These are phyloP conservation scores for Cornus florida DNA, from an alignment of 148 eudicot species.

Conservation along the genomic window DNA sequence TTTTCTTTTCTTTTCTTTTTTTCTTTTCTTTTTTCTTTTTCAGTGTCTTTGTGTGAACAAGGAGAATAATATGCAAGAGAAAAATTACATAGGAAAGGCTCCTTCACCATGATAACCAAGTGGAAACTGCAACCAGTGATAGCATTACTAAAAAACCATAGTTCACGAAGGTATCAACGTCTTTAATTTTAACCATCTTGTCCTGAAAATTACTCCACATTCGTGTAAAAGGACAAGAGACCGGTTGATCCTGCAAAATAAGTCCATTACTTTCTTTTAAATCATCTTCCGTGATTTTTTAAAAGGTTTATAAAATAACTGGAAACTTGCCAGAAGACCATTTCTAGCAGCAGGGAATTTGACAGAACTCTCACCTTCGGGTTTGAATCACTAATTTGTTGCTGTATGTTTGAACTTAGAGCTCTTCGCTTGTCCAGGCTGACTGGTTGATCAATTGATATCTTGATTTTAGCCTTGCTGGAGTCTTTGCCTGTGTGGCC, in stretches of 20 bases:
- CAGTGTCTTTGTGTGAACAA: not conserved
- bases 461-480: slow-evolving; percentile 21
- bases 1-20: too few species aligned
- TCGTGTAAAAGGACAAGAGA: slow-evolving; percentile 52
- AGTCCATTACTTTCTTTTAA: not conserved
- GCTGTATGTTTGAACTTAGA: slow-evolving; percentile 25
- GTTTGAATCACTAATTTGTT: slow-evolving; percentile 27
- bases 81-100: not conserved
- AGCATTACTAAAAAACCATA: slow-evolving; percentile 67
- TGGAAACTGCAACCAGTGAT: slow-evolving; percentile 54
- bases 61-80: not conserved
- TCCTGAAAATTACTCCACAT: slow-evolving; percentile 41
- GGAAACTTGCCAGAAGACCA: not conserved
- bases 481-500: slow-evolving; percentile 52
- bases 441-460: slow-evolving; percentile 29
- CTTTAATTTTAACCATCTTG: slow-evolving; percentile 44
- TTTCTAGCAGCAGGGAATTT: not conserved
- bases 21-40: too few species aligned
- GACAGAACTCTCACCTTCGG: slow-evolving; percentile 37
- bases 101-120: slow-evolving; percentile 68
- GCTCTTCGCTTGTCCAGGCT: slow-evolving; percentile 29
- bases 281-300: not conserved
- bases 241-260: slow-evolving; percentile 41
- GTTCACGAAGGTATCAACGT: slow-evolving; percentile 57
- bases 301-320: not conserved